Conservation (phyloP, 192 early-diverging fungal genomes). For the Mortierella antarctica region DNA sequence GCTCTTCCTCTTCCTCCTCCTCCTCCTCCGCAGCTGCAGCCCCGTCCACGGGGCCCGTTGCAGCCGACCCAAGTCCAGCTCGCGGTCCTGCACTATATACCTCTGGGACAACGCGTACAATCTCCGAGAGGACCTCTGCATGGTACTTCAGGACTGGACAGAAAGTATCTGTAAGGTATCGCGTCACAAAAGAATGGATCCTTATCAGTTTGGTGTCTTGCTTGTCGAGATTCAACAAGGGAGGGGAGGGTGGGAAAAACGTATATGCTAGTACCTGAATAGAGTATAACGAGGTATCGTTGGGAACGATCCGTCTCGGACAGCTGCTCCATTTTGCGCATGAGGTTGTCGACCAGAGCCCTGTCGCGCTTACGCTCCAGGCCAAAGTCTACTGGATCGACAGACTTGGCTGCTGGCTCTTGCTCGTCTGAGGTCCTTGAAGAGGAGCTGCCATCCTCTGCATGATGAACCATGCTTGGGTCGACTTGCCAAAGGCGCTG, state of each 20-base stretch:
- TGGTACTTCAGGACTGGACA: conserved; percentile 41
- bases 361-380: conserved; percentile 11
- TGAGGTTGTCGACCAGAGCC: conserved; percentile 6
- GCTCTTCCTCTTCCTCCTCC: too few relatives aligned
- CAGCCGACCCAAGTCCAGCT: too few relatives aligned
- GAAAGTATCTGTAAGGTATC: conserved; percentile 10
- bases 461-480: too few relatives aligned
- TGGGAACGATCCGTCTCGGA: conserved; percentile 6
- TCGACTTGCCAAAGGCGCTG: too few relatives aligned
- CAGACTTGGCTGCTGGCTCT: background rate
- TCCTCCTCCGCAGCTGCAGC: too few relatives aligned
- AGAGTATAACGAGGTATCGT: conserved; percentile 12
- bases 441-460: too few relatives aligned
- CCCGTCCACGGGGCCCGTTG: too few relatives aligned
- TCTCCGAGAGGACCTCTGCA: conserved; percentile 32
- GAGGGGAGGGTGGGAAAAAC: background rate
- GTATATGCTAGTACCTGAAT: conserved; percentile 10
- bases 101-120: conserved; percentile 20
- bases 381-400: conserved; percentile 26
- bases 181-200: too few relatives aligned
- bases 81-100: background rate
- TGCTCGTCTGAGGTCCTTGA: too few relatives aligned
- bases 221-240: background rate
- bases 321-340: conserved; percentile 16
- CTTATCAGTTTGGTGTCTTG: background rate